Base-by-base conservation (phyloP, 1,139 yeast genomes). In the Debaryomycetaceae sp. region DNA sequence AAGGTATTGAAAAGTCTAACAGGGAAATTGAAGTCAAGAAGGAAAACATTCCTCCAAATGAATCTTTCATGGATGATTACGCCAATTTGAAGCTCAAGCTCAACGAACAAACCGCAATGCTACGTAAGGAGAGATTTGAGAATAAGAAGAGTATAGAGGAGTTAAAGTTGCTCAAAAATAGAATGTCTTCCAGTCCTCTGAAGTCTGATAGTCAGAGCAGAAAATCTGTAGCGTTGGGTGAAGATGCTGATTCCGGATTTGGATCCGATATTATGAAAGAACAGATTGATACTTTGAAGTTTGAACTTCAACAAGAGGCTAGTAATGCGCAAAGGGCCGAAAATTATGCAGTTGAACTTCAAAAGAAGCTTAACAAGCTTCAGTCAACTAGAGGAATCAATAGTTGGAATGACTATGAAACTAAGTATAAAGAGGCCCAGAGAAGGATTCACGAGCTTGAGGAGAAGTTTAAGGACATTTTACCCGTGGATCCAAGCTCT, bases 141-240 rank as follows among this genome's bases (percentile, higher is more conserved):
- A 81, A 79, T 49, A 65, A 62, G 57, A 76, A 78, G 50, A 59
- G 84, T 37, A 63, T 68, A n/a, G 83, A 84, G 42, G 88, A 85
- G 48, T 55, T 84, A 44, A 71, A 75, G 33, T 65, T 83, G 52
- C 62, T 85, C 9, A 85, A 82, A 51, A 75, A 59, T 34, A 62
- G 75, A 43, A 58, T 68, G 7, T 58, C 66, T 1, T 53, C 51
- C 36, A 49, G 39, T 22, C 48, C 49, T 36, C 40, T 39, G 23
- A 34, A 24, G 8, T 13, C 37, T 4, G 40, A 36, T 17, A 33
- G 22, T 24, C 41, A 42, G 14, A 49, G 43, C 20, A 54, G 73
- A 46, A 55, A 68, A 39, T 69, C 76, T 0, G 48, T 68, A 38
- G 71, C 71, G 4, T 52, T 63, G 23, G 75, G 75, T 2, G 76